A percentile compares a stretch with the other conserved stretches of the same genome.
phyloP scores from a whole-genome alignment of 768 basidiomycete genomes.

The Boletus subcaerulescens region DNA sequence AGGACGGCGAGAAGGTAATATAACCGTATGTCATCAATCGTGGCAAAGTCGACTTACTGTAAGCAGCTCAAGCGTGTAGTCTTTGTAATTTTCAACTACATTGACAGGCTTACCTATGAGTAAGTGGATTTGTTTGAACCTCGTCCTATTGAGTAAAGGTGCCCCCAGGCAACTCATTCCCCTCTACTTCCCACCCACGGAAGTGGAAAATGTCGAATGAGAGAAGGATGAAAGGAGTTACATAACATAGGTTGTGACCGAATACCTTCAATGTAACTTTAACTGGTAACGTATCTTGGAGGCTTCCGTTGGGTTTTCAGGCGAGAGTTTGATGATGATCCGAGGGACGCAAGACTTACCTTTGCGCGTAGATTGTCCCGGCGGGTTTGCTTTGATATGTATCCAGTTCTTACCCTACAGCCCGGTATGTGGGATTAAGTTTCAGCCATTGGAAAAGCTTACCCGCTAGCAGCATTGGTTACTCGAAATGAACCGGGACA shows the following conservation, averaged over 20 bases:
- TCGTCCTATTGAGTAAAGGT: not conserved
- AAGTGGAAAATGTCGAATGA: not conserved
- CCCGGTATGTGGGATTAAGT: slow-evolving; percentile 37
- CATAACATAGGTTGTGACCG: not conserved
- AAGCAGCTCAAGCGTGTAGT: slow-evolving; percentile 64
- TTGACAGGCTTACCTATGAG: slow-evolving; percentile 64
- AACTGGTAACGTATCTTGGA: slow-evolving; percentile 8
- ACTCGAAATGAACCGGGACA: slow-evolving; percentile 54
- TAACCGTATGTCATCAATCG: not conserved
- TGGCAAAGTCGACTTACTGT: not conserved
- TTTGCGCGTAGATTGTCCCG: slow-evolving; percentile 9
- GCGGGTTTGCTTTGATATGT: slow-evolving; percentile 45
- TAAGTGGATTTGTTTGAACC: slow-evolving; percentile 34
- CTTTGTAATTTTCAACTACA: slow-evolving; percentile 69
- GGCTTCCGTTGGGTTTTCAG: slow-evolving; percentile 17
- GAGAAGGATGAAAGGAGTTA: not conserved
- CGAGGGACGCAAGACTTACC: not conserved
- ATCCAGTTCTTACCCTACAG: slow-evolving; percentile 55
- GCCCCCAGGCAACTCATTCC: slow-evolving; percentile 48
- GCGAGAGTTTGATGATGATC: not conserved
- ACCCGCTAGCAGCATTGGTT: slow-evolving; percentile 49
- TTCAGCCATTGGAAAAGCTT: not conserved
- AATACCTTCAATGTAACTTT: not conserved
- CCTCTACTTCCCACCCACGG: slow-evolving; percentile 53
- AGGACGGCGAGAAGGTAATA: slow-evolving; percentile 42